Percentiles rank a stretch among this genome's conserved stretches.
Conservation (phyloP, 495 filamentous ascomycete species). For the Hyphodiscus hymeniophilus region DNA sequence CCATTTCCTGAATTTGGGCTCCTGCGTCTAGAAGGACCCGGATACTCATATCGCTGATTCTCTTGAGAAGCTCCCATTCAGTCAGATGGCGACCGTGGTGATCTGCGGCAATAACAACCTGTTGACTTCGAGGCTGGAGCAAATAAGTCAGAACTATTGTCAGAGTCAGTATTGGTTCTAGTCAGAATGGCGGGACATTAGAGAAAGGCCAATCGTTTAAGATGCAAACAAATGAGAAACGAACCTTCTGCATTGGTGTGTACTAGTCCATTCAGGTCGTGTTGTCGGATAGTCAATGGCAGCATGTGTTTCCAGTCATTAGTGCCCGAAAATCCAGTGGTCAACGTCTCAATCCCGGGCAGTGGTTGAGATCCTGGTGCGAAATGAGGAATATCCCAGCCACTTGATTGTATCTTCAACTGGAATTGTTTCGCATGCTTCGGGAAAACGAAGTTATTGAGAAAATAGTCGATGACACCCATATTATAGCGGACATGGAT, state of each 20-base stretch:
- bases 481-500: slow-evolving; percentile 27
- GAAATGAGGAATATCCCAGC: slow-evolving; percentile 44
- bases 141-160: slow-evolving; percentile 46
- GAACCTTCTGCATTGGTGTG: slow-evolving; percentile 48
- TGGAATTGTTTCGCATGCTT: slow-evolving; percentile 42
- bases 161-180: no score
- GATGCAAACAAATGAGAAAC: no score
- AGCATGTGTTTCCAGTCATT: slow-evolving; percentile 42
- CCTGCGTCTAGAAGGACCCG: slow-evolving; percentile 44
- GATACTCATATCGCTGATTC: slow-evolving; percentile 25
- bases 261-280: slow-evolving; percentile 35
- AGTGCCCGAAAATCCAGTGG: slow-evolving; percentile 49
- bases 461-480: slow-evolving; percentile 38
- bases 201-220: no score
- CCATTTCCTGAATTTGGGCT: slow-evolving; percentile 41
- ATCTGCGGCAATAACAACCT: slow-evolving; percentile 29
- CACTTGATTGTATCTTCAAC: slow-evolving; percentile 42
- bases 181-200: no score
- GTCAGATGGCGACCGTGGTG: slow-evolving; percentile 22
- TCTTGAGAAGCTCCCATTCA: slow-evolving; percentile 30
- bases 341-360: slow-evolving; percentile 16
- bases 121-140: slow-evolving; percentile 33
- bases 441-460: slow-evolving; percentile 49
- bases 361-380: background rate
- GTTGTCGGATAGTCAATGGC: slow-evolving; percentile 42